Base-by-base conservation (phyloP, 2,329 filamentous ascomycete genomes). In the Fonsecaea monophora region DNA sequence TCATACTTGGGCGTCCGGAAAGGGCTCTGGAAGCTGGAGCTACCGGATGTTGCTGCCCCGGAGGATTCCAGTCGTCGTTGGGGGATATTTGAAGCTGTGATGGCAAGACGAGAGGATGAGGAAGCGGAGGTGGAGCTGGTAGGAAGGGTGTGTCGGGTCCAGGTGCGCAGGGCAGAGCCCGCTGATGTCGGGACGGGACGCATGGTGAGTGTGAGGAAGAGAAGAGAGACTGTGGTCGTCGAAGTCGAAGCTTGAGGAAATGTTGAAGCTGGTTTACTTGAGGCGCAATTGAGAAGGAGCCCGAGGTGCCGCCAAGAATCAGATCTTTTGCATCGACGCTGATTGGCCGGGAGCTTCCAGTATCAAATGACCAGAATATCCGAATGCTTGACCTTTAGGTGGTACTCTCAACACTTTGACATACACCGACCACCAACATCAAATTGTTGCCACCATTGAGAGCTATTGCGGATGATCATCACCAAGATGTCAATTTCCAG, bases 161-260 rank as follows among this genome's bases (percentile, higher is more conserved):
- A 82, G 71, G 77, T 76, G 81, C 90, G 90, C 84, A 91, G 84
- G 78, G 91, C 85, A 77, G 87, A 83, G 81, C 88, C 87, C 79
- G 90, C 87, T 78, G 88, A 86, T 78, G 86, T 85, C 77, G 88
- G 82, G 80, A 92, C 86, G 79, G 88, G 83, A 80, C 88, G 88
- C 89, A 91, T 91, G 76, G 78, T 79, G 77, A 72, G 48, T 67
- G 45, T 37, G 56, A 37, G 57, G 71, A 72, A 68, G 69, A 67
- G 60, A 63, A 64, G 55, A 69, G 68, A 54, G 60, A 35, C 58
- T 9, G 62, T 64, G 59, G 62, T 35, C 4, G 59, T 59, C 59
- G 64, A 62, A 54, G 56, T 53, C 37, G 64, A 53, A 66, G 65
- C 59, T 65, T 40, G 58, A 62, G 48, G 53, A 61, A 57, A 57